Conservation (phyloP, 768 basidiomycete species). For the Trametes coccinea region DNA sequence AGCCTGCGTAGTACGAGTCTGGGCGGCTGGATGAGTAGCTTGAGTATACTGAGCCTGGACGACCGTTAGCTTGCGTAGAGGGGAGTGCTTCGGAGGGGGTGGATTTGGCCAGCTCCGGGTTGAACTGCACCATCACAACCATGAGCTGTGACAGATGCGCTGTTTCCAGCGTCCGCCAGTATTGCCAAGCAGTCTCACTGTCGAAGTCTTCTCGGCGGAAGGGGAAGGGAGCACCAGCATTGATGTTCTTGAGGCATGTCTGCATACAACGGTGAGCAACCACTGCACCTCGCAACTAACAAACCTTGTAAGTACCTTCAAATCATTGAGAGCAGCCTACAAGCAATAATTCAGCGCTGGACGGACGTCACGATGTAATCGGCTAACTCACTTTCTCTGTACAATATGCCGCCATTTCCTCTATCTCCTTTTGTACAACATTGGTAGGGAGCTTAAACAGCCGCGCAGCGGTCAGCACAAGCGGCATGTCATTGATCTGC, state of each 20-base stretch:
- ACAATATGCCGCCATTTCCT: slow-evolving; percentile 60
- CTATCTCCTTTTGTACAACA: slow-evolving; percentile 73
- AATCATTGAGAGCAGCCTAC: slow-evolving; percentile 81
- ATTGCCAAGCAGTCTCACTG: slow-evolving; percentile 76
- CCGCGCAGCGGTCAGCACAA: slow-evolving; percentile 66
- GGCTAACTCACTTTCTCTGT: slow-evolving; percentile 65
- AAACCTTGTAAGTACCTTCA: slow-evolving; percentile 57
- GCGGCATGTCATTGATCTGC: slow-evolving; percentile 72
- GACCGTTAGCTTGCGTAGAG: slow-evolving; percentile 34
- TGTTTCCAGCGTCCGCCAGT: slow-evolving; percentile 83
- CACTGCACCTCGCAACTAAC: neutral
- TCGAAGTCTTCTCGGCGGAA: slow-evolving; percentile 87
- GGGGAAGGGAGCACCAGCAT: slow-evolving; percentile 79
- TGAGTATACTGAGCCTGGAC: slow-evolving; percentile 63
- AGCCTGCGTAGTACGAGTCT: slow-evolving; percentile 26
- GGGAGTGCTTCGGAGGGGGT: slow-evolving; percentile 56
- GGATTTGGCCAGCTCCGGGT: slow-evolving; percentile 84
- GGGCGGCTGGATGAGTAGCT: slow-evolving; percentile 18
- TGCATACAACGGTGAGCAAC: slow-evolving; percentile 34
- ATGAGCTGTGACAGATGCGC: slow-evolving; percentile 86
- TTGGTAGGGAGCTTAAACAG: slow-evolving; percentile 75
- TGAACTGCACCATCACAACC: slow-evolving; percentile 80
- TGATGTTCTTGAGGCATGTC: slow-evolving; percentile 92
- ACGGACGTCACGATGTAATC: neutral
- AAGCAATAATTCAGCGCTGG: slow-evolving; percentile 8